Base-by-base conservation (phyloP, 305 asterid species). In the Solanum hybrid region DNA sequence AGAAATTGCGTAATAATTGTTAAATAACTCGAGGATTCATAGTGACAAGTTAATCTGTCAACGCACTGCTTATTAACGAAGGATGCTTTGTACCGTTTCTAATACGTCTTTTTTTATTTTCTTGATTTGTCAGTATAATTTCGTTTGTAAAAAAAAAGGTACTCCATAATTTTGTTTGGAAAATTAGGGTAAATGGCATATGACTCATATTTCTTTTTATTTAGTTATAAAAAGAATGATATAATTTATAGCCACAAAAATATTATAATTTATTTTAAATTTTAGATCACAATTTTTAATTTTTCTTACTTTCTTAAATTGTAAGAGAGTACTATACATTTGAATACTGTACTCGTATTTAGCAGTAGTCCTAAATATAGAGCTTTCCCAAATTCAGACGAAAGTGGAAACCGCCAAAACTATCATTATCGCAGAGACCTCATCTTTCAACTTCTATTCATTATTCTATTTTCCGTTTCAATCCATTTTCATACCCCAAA, bases 381-480 rank as follows among this genome's bases (percentile, higher is more conserved):
- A 78, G 71, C 37, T 82, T 82, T 82, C 87, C 5, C 69, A 82
- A 84, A 18, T 29, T 84, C 31, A 51, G 87, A 29, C 73, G 37
- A 74, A 37, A 40, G 61, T 24, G 26, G 61, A 87, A 87, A 88
- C 84, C 69, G 86, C 83, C 90, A 77, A 76, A 88, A 42, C 90
- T 46, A 76, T 77, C 86, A 33, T 34, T 77, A 77, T 75, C 89
- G 14, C 6, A 46, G 13, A 22, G 76, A 61, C 90, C 24, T 77
- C 73, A 46, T 34, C 90, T 34, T 88, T 88, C 46, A 46, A 73
- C 69, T 78, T 39, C 16, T 24, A 40, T 88, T 77, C 35, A 42
- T 51, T 80, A 77, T 13, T 42, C 51, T 77, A 77, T 78, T 28
- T 51, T 77, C 37, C 1, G 3, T 24, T 64, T 76, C 75, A 75